Evolutionary conservation across 805 yeast genomes (phyloP).

Genomic region (Kodamaea laetipori): DNA sequence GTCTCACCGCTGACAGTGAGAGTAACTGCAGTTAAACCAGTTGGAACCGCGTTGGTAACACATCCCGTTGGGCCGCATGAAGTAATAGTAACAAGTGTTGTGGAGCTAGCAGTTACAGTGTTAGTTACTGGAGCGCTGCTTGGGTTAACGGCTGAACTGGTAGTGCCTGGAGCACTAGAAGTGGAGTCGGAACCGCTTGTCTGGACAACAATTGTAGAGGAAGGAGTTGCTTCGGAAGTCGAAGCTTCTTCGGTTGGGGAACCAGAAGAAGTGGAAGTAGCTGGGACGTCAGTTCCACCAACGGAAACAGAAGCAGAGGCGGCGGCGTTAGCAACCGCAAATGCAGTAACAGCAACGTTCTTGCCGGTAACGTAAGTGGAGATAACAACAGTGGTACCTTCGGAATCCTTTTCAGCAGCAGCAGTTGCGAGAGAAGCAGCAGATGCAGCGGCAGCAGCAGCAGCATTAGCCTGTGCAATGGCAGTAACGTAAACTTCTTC

Average conservation of each 20-base stretch:
- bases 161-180: not conserved
- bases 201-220: not conserved
- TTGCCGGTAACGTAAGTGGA: no score
- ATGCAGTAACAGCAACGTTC: not conserved
- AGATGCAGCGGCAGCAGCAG: constrained; percentile 2
- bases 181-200: constrained; percentile 1
- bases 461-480: not conserved
- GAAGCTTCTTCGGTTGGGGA: not conserved
- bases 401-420: not conserved
- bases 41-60: constrained; percentile 1
- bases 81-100: constrained; percentile 12
- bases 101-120: constrained; percentile 2
- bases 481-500: not conserved
- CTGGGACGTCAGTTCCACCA: no score
- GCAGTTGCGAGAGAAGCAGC: not conserved
- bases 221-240: not conserved
- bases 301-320: not conserved
- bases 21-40: constrained; percentile 16
- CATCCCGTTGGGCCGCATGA: constrained; percentile 11
- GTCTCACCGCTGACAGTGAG: constrained; percentile 12
- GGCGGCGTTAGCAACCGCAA: not conserved
- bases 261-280: no score
- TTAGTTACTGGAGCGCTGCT: not conserved
- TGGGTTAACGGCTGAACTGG: not conserved
- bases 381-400: no score